Evolutionary conservation across 768 basidiomycete genomes (phyloP).

Genomic region (Hypsizygus marmoreus): DNA sequence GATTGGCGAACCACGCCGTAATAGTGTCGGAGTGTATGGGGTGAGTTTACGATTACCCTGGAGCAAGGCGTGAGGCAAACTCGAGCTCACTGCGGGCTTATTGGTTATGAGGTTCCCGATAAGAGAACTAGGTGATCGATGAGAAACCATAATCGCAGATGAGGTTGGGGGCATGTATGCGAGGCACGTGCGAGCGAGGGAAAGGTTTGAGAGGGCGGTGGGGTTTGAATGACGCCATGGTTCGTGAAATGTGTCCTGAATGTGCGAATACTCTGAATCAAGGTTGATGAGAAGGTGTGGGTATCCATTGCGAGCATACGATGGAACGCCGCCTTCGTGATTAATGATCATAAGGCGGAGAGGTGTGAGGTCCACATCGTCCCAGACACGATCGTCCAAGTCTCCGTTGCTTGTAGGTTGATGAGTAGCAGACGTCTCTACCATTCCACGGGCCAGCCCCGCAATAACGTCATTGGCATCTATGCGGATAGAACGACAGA

Average conservation of each 20-base stretch:
- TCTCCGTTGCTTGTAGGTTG: constrained; percentile 28
- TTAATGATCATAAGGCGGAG: constrained; percentile 97
- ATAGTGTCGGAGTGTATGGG: constrained; percentile 87
- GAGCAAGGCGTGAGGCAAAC: constrained; percentile 90
- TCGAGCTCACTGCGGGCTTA: constrained; percentile 94
- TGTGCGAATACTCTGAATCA: constrained; percentile 81
- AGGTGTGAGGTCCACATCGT: constrained; percentile 83
- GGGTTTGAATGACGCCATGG: constrained; percentile 80
- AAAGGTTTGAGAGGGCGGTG: constrained; percentile 82
- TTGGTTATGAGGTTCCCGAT: constrained; percentile 98
- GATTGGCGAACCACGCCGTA: constrained; percentile 87
- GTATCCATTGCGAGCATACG: constrained; percentile 91
- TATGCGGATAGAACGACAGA: constrained; percentile 82
- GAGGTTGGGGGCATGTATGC: constrained; percentile 91
- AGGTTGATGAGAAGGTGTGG: constrained; percentile 97
- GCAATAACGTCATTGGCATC: constrained; percentile 87
- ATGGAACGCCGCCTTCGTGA: constrained; percentile 94
- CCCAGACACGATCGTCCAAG: constrained; percentile 42
- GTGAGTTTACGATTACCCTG: constrained; percentile 86
- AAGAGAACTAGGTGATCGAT: constrained; percentile 91
- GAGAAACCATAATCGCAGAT: constrained; percentile 95
- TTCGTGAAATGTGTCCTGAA: constrained; percentile 79
- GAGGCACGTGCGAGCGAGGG: constrained; percentile 84
- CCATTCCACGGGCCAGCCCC: constrained; percentile 87
- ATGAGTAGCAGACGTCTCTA: constrained; percentile 45